Evolutionary conservation across 2,329 filamentous ascomycete genomes (phyloP).

Genomic region (Penicillium sp.): DNA sequence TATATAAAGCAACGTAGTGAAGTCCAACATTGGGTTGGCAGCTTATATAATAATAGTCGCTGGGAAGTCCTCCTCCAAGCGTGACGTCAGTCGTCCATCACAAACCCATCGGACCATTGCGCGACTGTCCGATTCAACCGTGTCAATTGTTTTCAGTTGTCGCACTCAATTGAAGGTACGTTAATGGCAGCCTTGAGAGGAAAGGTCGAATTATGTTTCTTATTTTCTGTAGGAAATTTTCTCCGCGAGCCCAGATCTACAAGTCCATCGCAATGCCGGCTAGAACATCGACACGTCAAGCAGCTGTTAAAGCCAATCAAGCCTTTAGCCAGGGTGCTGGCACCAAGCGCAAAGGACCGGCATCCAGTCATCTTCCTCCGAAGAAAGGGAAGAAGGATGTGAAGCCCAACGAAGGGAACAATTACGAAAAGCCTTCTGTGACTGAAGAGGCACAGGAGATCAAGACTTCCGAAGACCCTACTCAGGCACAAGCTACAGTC

Average conservation of each 20-base stretch:
- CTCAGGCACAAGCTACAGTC: constrained; percentile 12
- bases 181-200: not conserved
- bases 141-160: not conserved
- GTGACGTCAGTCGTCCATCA: constrained; percentile 34
- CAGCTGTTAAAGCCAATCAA: constrained; percentile 42
- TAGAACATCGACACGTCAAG: constrained; percentile 40
- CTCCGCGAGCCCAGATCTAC: not conserved
- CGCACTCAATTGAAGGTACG: constrained; percentile 8
- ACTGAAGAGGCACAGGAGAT: constrained; percentile 18
- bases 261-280: constrained; percentile 18
- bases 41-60: constrained; percentile 7
- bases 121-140: not conserved
- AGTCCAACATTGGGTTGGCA: not conserved
- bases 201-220: constrained; percentile 5
- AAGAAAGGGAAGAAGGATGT: constrained; percentile 40
- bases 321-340: constrained; percentile 32
- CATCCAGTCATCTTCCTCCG: constrained; percentile 22
- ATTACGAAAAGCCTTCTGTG: constrained; percentile 16
- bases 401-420: constrained; percentile 3
- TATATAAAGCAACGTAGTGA: not conserved
- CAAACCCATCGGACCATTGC: not conserved
- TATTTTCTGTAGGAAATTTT: constrained; percentile 7
- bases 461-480: constrained; percentile 24
- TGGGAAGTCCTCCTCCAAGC: not conserved
- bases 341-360: constrained; percentile 38